Evolutionary conservation across 768 basidiomycete genomes (phyloP), one percentile per base, ranked within the genome.

Genomic region (Pluteus cervinus): DNA sequence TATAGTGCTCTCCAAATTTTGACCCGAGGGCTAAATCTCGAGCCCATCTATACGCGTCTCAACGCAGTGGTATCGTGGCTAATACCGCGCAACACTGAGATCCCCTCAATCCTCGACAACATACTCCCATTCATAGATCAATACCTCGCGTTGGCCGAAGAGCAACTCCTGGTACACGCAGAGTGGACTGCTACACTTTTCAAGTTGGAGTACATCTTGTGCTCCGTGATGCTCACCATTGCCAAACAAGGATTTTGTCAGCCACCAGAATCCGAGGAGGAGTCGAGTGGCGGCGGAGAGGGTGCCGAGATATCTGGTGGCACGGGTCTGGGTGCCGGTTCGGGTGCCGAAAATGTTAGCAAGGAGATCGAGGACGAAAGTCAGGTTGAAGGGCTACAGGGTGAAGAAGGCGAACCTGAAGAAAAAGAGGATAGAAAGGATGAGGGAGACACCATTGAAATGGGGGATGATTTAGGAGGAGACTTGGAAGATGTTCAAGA

Each of bases 281-380:
- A 82, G 24, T 63, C 62, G 12, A 74, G 61, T 1, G 65, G 64
- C 4, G 69, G 58, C 2, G 73, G 71, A 3, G 76, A 69, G 14
- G 64, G 68, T 11, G 57, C 63, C 7, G 66, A 69, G n/a, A 61
- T 65, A 16, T 67, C 69, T 5, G 86, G 72, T 24, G 94, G 94
- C 4, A 76, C 85, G 3, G 96, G 96, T 3, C 62, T 99, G 36
- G 96, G 96, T 2, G 79, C 86, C 47, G 96, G 96, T 1, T 66
- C 73, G 2, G 96, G 96, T 0, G 65, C 68, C 21, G 76, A 94
- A 55, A 85, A 97, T 50, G 84, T 92, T 40, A 91, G 87, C 67
- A 84, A 91, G 50, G 87, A 97, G 53, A 92, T 98, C 37, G 82
- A 93, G 52, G 92, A 97, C 40, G 92, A 98, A 61, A 85, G 86